These are phyloP conservation scores for Fusarium paranaense DNA, from an alignment of 2,329 filamentous ascomycete species.

Conservation along the genomic window DNA sequence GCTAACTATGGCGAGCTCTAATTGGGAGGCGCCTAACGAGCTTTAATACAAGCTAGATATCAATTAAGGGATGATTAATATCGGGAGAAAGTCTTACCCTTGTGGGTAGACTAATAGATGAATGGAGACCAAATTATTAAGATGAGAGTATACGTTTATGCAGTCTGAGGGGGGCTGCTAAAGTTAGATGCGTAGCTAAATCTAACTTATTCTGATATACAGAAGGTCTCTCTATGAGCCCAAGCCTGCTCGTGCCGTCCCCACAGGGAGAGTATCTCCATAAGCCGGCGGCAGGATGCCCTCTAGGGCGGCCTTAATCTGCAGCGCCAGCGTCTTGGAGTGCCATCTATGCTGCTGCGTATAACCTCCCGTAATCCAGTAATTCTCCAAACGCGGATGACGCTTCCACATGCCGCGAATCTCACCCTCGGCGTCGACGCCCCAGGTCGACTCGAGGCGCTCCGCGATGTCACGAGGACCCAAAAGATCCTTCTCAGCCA, in stretches of 20 bases:
- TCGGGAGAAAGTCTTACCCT: background rate
- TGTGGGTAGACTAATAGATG: background rate
- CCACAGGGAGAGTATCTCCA: background rate
- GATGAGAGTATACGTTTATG: background rate
- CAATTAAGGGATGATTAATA: background rate
- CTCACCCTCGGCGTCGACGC: conserved; percentile 29
- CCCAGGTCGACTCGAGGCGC: conserved; percentile 24
- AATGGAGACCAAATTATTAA: background rate
- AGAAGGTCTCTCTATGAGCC: background rate
- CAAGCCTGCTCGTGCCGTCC: background rate
- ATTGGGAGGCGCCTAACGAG: background rate
- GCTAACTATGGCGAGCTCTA: background rate
- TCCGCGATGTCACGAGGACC: conserved; percentile 11
- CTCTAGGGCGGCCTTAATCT: conserved; percentile 31
- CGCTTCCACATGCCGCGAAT: conserved; percentile 38
- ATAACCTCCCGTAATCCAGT: conserved; percentile 29
- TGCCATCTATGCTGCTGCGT: conserved; percentile 33
- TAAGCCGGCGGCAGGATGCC: conserved; percentile 24
- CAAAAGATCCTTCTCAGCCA: background rate
- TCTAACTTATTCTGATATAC: background rate
- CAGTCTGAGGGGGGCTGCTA: background rate
- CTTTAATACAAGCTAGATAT: background rate
- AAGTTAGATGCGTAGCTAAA: background rate
- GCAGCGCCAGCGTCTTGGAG: conserved; percentile 27
- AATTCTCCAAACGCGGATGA: conserved; percentile 23